Base-by-base conservation (phyloP, 148 eudicot genomes). In the Drosera capensis region DNA sequence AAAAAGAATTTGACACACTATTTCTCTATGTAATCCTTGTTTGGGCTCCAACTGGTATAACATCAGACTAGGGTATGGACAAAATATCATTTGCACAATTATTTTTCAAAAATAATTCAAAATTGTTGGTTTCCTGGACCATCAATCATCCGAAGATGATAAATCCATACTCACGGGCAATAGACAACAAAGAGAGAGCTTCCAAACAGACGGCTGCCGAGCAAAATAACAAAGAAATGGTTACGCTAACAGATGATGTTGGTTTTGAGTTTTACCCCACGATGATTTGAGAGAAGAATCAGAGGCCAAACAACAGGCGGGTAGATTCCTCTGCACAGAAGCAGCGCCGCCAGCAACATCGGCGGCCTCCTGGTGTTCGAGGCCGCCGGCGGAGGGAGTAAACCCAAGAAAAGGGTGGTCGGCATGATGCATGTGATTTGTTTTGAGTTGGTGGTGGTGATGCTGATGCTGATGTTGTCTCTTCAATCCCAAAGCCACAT, bases 401-500 rank as follows among this genome's bases (percentile, higher is more conserved):
- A 39, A 14, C 8, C 8, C 11, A 39, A 8, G 15, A 39, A 39
- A 14, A 39, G 8, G 16, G 17, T 1, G 18, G 43, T 3, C 5
- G 14, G 43, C 17, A 40, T 14, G 43, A 4, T 8, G 42, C 38
- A 37, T 36, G 29, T 46, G 57, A 57, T 52, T 41, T 23, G n/a
- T n/a, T n/a, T n/a, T n/a, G n/a, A n/a, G n/a, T n/a, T n/a, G n/a
- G n/a, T 38, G 34, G 23, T 23, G 45, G 40, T 42, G 40, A 48
- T 17, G 45, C 45, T 25, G 19, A 23, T 57, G 54, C 0, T 51
- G 63, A 18, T 36, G 41, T 38, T 65, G 73, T 54, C 53, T 55
- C 56, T 59, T 75, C 60, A 75, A 67, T 44, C 67, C 79, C 58
- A 75, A 61, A 22, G 71, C 86, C 63, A 79, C 78, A 66, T 64